Evolutionary conservation across 108 stramenopile species (phyloP), one percentile per base, ranked within the genome.

Genomic region (Aurantiochytrium sp.): DNA sequence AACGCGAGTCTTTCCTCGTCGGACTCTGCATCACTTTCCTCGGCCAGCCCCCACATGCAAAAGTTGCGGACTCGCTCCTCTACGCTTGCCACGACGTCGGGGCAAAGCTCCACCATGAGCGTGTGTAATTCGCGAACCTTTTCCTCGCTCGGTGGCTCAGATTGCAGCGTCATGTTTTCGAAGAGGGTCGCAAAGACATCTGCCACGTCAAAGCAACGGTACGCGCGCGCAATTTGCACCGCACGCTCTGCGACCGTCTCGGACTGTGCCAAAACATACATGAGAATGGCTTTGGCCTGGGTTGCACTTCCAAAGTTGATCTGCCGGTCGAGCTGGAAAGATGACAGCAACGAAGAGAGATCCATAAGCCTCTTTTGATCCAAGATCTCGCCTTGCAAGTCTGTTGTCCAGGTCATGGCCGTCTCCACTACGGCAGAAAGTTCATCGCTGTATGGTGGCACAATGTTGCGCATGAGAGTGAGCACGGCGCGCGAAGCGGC

Each of bases 401-500:
- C 51, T 2, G 76, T 83, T 2, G 76, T 53, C 76, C 76, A 83
- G 19, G 76, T 83, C 76, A 83, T 53, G 12, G 76, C 12, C 8
- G 49, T 47, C 10, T 6, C 51, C n/a, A 83, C 76, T 12, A 53
- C 19, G n/a, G 45, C 76, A 12, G 45, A 12, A 4, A 83, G 76
- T 83, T 83, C 76, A 12, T 83, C 76, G 51, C 76, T 83, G 51
- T 83, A 83, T 6, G 76, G 76, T 25, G 76, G 76, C n/a, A 53
- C 12, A 35, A 83, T 83, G 51, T 53, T 83, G 51, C 76, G 76
- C 76, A 83, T 83, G 1, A 83, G 51, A 16, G 76, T 6, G 43
- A 83, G 51, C 1, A 83, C 76, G 19, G 76, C 76, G 44, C 51
- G 45, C 16, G 76, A 83, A 12, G 76, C 76, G 12, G 19, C 49